Base-by-base conservation (phyloP, 305 asterid species). In the Fraxinus albicans region DNA sequence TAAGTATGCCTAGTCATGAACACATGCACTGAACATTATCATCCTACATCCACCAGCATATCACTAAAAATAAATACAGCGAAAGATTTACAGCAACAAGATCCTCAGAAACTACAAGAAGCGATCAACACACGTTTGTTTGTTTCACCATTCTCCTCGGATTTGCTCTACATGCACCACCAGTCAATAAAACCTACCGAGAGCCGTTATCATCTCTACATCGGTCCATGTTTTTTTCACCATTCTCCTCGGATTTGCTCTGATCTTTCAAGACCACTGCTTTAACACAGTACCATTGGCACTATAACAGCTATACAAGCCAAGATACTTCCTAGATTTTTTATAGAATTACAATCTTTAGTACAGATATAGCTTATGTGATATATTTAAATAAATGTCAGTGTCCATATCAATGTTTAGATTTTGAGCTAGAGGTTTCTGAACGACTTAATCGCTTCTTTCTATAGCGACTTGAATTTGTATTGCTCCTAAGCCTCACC, bases 391-490 rank as follows among this genome's bases (percentile, higher is more conserved):
- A 36, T 74, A 40, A 35, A 34, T 67, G 60, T 50, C 50, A 53
- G 47, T 36, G 38, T 38, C 67, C 35, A 78, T 42, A 63, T 27
- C 73, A 12, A 76, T 29, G 19, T 15, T 7, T 17, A 40, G 73
- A 79, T 33, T 63, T 60, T 3, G 88, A 79, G 79, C 85, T 84
- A 8, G 77, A 73, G 38, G 81, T 44, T 79, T 86, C 86, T 2
- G 81, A 79, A 12, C 90, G 91, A 10, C 90, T 69, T 15, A 72
- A 82, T 50, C 91, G 87, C 81, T 91, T 91, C 86, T 86, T 86
- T 84, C 89, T 80, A 50, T 90, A 91, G 93, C 94, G 65, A 90
- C 94, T 87, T 91, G 94, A 67, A 91, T 91, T 34, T 82, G 80
- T 72, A 88, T 82, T 1, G 91, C 92, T 65, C 93, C 91, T 9